Base-by-base conservation (phyloP, 192 early-diverging fungal genomes). In the Rhizoclosmatium globosum region DNA sequence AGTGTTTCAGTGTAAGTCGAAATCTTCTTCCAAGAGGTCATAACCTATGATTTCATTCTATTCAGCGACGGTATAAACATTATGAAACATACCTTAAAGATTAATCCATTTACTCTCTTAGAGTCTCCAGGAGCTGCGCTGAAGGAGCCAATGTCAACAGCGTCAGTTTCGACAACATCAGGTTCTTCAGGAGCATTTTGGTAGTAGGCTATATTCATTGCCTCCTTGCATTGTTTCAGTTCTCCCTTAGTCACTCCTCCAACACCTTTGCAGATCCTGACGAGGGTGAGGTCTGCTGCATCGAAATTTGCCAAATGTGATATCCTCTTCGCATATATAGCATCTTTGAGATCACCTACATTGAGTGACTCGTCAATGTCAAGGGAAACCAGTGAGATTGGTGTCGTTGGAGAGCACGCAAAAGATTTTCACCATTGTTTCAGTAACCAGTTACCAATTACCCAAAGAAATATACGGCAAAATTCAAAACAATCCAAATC, bases 241-340 rank as follows among this genome's bases (percentile, higher is more conserved):
- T 64, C 62, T 64, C 62, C 11, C 21, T 64, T 64, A 11, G 62
- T 64, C 41, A 64, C 11, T 21, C 62, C 62, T 17, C 62, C 62
- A 21, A 64, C 41, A 41, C 62, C 62, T 42, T 64, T 64, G 23
- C 21, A 64, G 13, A 64, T 7, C 21, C 62, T 64, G 13, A 64
- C 62, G 62, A 64, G 62, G 23, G 62, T 64, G 62, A 64, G 62
- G 62, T 64, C 62, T 64, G 62, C 0, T 64, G 62, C 62, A 64
- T 64, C 62, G 62, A 64, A 11, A 64, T 53, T 53, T 21, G 23
- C 7, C 62, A 64, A 64, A 64, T 21, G 23, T 6, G 62, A 64
- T 21, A 41, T 21, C 62, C 62, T 17, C 7, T 64, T 42, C 21
- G 62, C 62, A 41, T 21, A 1, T 17, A 64, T 64, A 64, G 41